These are phyloP conservation scores for Astraeus odoratus DNA, from an alignment of 768 basidiomycete genomes.

Conservation along the genomic window DNA sequence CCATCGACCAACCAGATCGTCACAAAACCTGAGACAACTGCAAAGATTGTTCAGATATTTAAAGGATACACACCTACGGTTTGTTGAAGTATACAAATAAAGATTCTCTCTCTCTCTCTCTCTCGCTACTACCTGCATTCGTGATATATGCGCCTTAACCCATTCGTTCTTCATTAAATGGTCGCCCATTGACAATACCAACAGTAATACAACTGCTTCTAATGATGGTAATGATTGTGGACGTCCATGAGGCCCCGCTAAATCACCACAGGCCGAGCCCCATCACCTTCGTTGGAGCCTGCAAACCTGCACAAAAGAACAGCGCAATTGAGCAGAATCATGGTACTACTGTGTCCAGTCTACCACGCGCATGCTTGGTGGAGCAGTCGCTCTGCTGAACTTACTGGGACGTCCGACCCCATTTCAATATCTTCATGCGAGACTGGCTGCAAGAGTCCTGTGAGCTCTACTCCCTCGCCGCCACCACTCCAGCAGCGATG, in stretches of 20 bases:
- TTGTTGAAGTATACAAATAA: no score
- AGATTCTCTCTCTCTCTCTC: no score
- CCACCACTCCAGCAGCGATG: background rate
- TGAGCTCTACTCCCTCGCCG: constrained; percentile 9
- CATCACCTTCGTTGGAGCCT: no score
- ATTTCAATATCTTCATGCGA: constrained; percentile 58
- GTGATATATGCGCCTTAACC: background rate
- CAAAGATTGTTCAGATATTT: no score
- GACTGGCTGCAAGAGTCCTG: constrained; percentile 53
- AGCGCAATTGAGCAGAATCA: background rate
- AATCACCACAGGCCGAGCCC: constrained; percentile 41
- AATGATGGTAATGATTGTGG: background rate
- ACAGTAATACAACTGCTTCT: background rate
- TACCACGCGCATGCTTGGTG: background rate
- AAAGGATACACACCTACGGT: no score
- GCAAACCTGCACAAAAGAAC: no score
- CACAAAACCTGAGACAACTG: no score
- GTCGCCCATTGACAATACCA: background rate
- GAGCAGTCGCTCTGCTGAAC: constrained; percentile 1
- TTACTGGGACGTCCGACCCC: constrained; percentile 1
- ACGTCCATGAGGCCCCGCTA: constrained; percentile 25
- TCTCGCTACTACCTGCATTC: no score
- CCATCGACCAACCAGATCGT: no score
- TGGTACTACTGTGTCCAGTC: background rate
- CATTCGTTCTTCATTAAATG: background rate